These are phyloP conservation scores for Speleostelium caveatum DNA, from an alignment of 78 protist species.

Conservation along the genomic window DNA sequence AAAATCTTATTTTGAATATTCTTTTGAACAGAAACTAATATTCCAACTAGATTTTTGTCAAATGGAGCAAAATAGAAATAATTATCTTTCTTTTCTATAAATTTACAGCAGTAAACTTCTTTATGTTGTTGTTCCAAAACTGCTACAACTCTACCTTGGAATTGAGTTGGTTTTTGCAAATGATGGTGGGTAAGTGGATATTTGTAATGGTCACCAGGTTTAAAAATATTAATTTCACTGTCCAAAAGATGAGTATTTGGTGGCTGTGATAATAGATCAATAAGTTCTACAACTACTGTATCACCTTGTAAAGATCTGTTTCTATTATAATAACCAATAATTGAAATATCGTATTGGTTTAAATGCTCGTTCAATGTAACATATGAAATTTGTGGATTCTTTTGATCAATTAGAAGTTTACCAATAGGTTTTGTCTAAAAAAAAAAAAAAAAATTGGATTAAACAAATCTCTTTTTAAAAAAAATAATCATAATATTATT, in stretches of 20 bases:
- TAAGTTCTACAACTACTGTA: slow-evolving; percentile 21
- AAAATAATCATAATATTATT: no score
- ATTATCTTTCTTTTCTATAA: slow-evolving; percentile 16
- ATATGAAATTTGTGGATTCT: neutral
- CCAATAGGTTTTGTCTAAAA: no score
- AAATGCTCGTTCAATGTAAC: no score
- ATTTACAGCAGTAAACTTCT: slow-evolving; percentile 13
- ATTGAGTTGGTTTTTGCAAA: neutral
- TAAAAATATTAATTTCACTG: neutral
- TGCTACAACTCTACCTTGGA: slow-evolving; percentile 25
- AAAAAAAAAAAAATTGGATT: no score
- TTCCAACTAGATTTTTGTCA: neutral
- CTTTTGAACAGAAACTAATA: neutral
- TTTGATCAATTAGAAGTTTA: slow-evolving; percentile 4
- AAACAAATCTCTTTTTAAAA: no score
- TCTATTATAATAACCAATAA: slow-evolving; percentile 12
- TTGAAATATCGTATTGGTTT: no score
- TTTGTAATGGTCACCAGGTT: neutral
- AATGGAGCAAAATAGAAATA: slow-evolving; percentile 7
- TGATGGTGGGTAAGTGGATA: neutral
- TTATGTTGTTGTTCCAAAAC: slow-evolving; percentile 17
- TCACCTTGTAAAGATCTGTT: slow-evolving; percentile 57
- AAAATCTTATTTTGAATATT: no score
- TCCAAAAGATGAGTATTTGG: neutral
- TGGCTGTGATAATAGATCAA: neutral